Base-by-base conservation (phyloP, 2,329 filamentous ascomycete species). In the Botrytis hyacinthi region DNA sequence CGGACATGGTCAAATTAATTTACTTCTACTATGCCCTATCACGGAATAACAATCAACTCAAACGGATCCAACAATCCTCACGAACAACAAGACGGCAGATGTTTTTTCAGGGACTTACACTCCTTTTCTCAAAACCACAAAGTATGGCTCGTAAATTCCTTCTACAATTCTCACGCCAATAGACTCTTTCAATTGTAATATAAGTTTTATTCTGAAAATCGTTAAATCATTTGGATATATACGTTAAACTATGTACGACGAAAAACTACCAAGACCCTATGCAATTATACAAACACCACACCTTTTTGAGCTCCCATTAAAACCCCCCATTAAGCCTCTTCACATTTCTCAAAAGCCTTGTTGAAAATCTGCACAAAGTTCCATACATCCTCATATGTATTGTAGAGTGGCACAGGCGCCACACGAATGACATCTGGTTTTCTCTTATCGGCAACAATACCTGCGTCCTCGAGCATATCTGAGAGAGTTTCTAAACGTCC, bases 361-460 rank as follows among this genome's bases (percentile, higher is more conserved):
- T 78, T 78, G 77, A 90, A 90, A 22, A 88, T 82, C 46, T 82
- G 81, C 70, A 84, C 85, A 81, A 91, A 91, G 46, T 82, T 81
- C 84, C 86, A 88, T 10, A 94, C 90, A 78, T 97, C 94, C 74
- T 86, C 85, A 80, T 93, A 97, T 0, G 88, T 89, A 79, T 95
- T 95, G 83, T 97, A 97, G 77, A 97, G 81, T 14, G 94, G 94
- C 60, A 92, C 91, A 1, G 95, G 94, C 2, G 94, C 93, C 1
- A 97, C 90, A 2, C 94, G 86, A 69, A 97, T 91, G 26, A 97
- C 94, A 80, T 95, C 91, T 1, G 95, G 94, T 81, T 93, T 93
- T 74, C 94, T 86, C 86, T 96, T 92, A 80, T 97, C 94, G 54
- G 93, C 90, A 1, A 97, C 87, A 3, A 96, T 90, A 1, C 91